Conservation (phyloP, 164 flowering plant species). For the Euptelea pleiosperma region DNA sequence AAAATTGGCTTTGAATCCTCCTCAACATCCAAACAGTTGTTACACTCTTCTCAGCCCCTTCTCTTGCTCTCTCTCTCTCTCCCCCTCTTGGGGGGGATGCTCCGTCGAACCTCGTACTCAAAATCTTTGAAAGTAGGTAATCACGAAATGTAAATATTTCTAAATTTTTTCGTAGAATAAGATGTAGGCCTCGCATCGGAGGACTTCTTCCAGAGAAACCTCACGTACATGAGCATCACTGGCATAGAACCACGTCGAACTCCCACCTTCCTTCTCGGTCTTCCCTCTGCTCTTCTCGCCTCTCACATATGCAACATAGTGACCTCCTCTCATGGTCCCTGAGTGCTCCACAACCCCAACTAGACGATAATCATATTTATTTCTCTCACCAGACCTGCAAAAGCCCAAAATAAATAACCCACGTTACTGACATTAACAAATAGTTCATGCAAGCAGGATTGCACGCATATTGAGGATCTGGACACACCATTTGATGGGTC, state of each 20-base stretch:
- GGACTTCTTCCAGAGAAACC: constrained; percentile 66
- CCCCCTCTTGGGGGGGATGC: not conserved
- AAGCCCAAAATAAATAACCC: no score
- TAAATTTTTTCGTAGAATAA: constrained; percentile 62
- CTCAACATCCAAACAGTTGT: no score
- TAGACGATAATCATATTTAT: constrained; percentile 40
- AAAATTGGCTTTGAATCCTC: no score
- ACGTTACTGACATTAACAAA: no score
- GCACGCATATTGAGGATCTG: no score
- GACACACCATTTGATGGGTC: no score
- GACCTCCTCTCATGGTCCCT: constrained; percentile 91
- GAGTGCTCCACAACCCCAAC: constrained; percentile 85
- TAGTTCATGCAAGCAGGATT: not conserved
- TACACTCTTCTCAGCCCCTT: no score
- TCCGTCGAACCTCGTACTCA: not conserved
- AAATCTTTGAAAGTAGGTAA: not conserved
- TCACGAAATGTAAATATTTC: not conserved
- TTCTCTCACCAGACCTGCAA: constrained; percentile 49
- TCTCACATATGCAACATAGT: constrained; percentile 86
- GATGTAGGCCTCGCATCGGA: constrained; percentile 80
- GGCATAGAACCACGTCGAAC: constrained; percentile 58
- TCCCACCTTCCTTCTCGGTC: constrained; percentile 18
- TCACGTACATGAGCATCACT: constrained; percentile 72
- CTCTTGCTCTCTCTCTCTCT: no score
- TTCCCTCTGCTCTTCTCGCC: constrained; percentile 31